Evolutionary conservation across 225 moss, liverwort and hornwort genomes (phyloP).

Genomic region (Bryum argenteum): DNA sequence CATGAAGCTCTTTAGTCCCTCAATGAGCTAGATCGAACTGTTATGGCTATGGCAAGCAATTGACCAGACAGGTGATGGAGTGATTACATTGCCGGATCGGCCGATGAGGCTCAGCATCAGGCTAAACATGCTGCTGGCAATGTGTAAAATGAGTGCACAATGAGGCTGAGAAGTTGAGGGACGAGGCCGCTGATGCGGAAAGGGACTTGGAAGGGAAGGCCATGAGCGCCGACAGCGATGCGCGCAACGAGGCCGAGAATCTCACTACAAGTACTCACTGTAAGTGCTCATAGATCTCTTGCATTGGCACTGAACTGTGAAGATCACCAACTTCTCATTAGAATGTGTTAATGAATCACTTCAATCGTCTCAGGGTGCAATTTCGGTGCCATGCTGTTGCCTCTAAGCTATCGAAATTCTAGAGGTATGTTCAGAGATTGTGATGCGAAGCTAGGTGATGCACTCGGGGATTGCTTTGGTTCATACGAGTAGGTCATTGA

Average conservation of each 20-base stretch:
- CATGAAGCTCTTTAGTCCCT: too few species aligned
- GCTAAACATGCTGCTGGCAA: conserved; percentile 32
- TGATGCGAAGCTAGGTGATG: too few species aligned
- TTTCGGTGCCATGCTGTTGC: too few species aligned
- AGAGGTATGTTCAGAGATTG: too few species aligned
- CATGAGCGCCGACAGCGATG: conserved; percentile 31
- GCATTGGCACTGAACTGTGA: too few species aligned
- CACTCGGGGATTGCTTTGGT: neutral
- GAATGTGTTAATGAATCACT: too few species aligned
- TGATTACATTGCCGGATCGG: conserved; percentile 24
- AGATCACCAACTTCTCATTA: too few species aligned
- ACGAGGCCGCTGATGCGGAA: conserved; percentile 18
- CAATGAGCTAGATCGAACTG: too few species aligned
- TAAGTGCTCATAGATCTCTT: conserved; percentile 14
- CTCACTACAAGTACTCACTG: conserved; percentile 28
- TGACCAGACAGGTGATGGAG: too few species aligned
- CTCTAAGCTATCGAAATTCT: neutral
- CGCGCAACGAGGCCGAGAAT: conserved; percentile 27
- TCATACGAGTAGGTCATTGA: neutral
- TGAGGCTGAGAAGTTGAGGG: conserved; percentile 23
- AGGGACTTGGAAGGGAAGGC: conserved; percentile 30
- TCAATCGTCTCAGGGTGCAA: too few species aligned
- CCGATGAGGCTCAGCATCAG: conserved; percentile 23
- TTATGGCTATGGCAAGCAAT: too few species aligned
- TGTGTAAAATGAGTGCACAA: conserved; percentile 9